Evolutionary conservation across 768 basidiomycete species (phyloP), one percentile per base, ranked within the genome.

Genomic region (Suillus placidus): DNA sequence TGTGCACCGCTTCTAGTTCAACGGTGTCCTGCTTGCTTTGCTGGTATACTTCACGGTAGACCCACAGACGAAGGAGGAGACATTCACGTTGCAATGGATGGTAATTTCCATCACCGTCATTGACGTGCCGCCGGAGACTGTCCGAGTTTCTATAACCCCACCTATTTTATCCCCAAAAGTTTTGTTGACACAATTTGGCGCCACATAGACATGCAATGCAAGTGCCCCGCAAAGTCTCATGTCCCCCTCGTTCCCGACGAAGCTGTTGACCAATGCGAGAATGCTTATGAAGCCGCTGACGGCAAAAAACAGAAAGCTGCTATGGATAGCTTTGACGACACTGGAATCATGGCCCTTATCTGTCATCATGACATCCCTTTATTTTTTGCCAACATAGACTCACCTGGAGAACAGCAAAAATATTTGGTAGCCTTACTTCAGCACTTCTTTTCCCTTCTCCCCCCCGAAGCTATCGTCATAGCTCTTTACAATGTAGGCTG

Each of bases 81-180:
- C 60, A 69, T 82, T 6, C 79, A 81, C 42, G 68, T 82, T 1
- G 73, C 73, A 1, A 70, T 71, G 0, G 80, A 82, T 69, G 78
- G 79, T 0, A 81, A 80, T 45, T 82, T 82, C 65, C 76, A 79
- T 60, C 79, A 83, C 64, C 67, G 74, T 0, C 81, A 84, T 61
- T 61, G 71, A 2, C 16, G 62, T 0, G 51, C 65, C 5, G 77
- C 73, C 0, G 79, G 78, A 2, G 73, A 81, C 43, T 71, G 76
- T 34, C 76, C 78, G 0, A 23, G 55, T 3, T n/a, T n/a, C n/a
- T n/a, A n/a, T n/a, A n/a, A n/a, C 45, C 68, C 0, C 37, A 82
- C 40, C 70, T 73, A 2, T 82, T n/a, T n/a, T n/a, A n/a, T n/a
- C n/a, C n/a, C n/a, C n/a, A n/a, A n/a, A n/a, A n/a, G n/a, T n/a